These are phyloP conservation scores for Truncatella angustata DNA, from an alignment of 2,329 filamentous ascomycete genomes.

Conservation along the genomic window DNA sequence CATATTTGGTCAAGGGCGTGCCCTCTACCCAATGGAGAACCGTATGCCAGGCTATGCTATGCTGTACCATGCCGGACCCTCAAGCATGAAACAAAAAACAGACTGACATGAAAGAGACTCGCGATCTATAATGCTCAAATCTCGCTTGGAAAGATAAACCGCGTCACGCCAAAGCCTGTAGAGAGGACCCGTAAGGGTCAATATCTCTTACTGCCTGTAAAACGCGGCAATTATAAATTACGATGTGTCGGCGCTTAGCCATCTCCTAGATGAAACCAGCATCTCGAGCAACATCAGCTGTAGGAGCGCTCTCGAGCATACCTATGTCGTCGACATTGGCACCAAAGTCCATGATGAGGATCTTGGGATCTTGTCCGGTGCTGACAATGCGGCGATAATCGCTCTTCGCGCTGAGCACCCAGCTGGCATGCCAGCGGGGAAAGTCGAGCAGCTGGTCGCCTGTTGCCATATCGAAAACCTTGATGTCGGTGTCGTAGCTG, in stretches of 20 bases:
- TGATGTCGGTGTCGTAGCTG: slow-evolving; percentile 93
- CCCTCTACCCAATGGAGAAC: too few species aligned
- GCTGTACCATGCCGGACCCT: background rate
- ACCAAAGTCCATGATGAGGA: slow-evolving; percentile 91
- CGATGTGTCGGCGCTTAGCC: background rate
- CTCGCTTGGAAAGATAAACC: background rate
- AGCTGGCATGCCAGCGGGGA: slow-evolving; percentile 92
- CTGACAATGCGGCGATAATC: slow-evolving; percentile 94
- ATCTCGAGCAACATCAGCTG: slow-evolving; percentile 26
- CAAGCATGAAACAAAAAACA: background rate
- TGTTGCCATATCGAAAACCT: slow-evolving; percentile 84
- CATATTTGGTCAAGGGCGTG: too few species aligned
- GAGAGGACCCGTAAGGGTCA: background rate
- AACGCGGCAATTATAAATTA: background rate
- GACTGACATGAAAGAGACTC: background rate
- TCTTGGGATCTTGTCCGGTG: slow-evolving; percentile 90
- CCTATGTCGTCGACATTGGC: slow-evolving; percentile 57
- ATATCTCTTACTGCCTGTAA: background rate
- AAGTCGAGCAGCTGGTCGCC: slow-evolving; percentile 79
- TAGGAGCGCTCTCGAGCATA: slow-evolving; percentile 49
- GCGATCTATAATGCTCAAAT: background rate
- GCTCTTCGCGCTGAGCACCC: slow-evolving; percentile 94
- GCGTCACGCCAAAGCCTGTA: background rate
- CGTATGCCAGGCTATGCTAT: background rate
- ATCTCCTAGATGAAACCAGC: slow-evolving; percentile 31